Evolutionary conservation across 108 stramenopile species (phyloP), one percentile per base, ranked within the genome.

Genomic region (Stephanodiscus minutulus): DNA sequence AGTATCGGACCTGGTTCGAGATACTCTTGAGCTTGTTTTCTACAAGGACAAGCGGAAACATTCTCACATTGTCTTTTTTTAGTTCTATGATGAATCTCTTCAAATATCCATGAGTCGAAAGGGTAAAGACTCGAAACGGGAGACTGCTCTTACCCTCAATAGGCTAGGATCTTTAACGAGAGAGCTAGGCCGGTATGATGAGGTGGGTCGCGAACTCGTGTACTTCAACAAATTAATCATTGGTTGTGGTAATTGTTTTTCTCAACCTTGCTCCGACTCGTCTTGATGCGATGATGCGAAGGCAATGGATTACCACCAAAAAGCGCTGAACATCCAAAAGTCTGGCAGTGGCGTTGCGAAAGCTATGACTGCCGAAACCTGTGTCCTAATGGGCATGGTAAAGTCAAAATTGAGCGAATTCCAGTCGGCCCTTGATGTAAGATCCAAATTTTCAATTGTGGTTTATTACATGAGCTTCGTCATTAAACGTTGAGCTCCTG

Each of bases 241-340:
- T 9, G 4, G 9, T 62, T 21, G 17, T 20, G 18, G 1, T 21
- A 43, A 35, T 62, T 7, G 39, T 6, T 10, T 43, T 62, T 36
- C 18, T 56, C 22, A 17, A 43, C 27, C 18, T 36, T 35, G 25
- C 28, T 39, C 39, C 5, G 39, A 9, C 39, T 39, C 8, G 39
- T 1, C 13, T 11, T 78, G 11, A 85, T 66, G n/a, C n/a, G n/a
- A n/a, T n/a, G n/a, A n/a, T n/a, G n/a, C 74, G 33, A 74, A 91
- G 79, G 90, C 90, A 8, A 74, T 91, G 50, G 87, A 88, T 64
- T 88, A 91, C 61, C 86, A 91, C 56, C 83, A 88, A 60, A 69
- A 73, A 39, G 86, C 87, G 10, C 70, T 88, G 31, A 74, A 70
- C 3, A 74, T 86, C 36, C 87, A 91, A 70, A 74, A 76, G 66